Conservation (phyloP, 805 yeast species). For the Candida tammaniensis region DNA sequence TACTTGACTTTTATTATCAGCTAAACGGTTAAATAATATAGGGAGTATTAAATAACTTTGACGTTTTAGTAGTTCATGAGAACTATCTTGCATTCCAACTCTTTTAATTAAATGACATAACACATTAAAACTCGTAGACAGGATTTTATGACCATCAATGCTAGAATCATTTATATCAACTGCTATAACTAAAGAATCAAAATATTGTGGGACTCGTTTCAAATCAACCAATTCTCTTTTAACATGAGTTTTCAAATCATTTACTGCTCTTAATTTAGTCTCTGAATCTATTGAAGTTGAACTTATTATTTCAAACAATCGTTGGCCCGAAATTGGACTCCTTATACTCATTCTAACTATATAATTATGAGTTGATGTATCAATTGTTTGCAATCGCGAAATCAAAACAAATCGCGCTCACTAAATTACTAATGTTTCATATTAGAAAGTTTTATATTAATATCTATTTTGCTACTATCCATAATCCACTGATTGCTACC, state of each 20-base stretch:
- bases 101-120: conserved; percentile 57
- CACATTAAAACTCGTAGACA: conserved; percentile 45
- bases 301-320: conserved; percentile 1
- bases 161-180: conserved; percentile 35
- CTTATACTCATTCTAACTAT: too few species aligned
- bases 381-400: background rate
- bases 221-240: conserved; percentile 54
- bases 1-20: conserved; percentile 34
- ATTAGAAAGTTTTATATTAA: background rate
- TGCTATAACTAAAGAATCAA: conserved; percentile 48
- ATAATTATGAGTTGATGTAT: conserved; percentile 1
- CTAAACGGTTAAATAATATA: conserved; percentile 45
- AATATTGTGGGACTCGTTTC: conserved; percentile 46
- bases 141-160: too few species aligned
- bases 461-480: conserved; percentile 21
- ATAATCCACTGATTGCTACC: conserved; percentile 18
- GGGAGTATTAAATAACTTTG: conserved; percentile 50
- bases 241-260: conserved; percentile 49
- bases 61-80: conserved; percentile 33
- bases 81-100: conserved; percentile 54
- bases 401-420: conserved; percentile 1
- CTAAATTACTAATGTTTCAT: background rate
- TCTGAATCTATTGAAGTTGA: background rate
- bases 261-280: conserved; percentile 18
- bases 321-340: too few species aligned